These are phyloP conservation scores for Gloeopeniophorella convolvens DNA, from an alignment of 768 basidiomycete genomes.

Conservation along the genomic window DNA sequence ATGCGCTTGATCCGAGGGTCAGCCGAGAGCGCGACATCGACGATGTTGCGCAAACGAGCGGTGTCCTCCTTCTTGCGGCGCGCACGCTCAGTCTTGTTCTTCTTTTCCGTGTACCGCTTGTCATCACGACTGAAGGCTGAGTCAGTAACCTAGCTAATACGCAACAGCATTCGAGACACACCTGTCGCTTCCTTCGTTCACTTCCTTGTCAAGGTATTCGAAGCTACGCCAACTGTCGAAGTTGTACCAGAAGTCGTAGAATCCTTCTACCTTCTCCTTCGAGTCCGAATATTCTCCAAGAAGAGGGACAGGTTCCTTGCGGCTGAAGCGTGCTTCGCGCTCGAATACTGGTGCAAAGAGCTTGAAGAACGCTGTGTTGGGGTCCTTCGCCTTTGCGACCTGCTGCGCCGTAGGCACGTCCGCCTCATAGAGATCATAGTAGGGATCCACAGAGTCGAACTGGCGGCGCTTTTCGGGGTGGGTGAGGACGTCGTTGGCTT, in stretches of 20 bases:
- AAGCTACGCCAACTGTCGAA: conserved; percentile 98
- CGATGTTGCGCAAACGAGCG: conserved; percentile 76
- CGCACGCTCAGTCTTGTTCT: conserved; percentile 97
- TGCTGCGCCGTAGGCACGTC: conserved; percentile 65
- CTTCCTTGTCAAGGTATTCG: conserved; percentile 97
- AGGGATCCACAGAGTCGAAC: conserved; percentile 93
- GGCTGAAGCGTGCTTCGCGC: conserved; percentile 90
- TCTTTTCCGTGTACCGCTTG: conserved; percentile 98
- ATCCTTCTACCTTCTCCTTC: conserved; percentile 80
- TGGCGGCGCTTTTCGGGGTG: conserved; percentile 84
- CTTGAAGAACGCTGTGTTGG: conserved; percentile 62
- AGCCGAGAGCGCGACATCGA: conserved; percentile 73
- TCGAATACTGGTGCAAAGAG: conserved; percentile 78
- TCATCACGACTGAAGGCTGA: conserved; percentile 73
- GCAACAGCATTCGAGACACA: conserved; percentile 32
- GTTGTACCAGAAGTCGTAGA: conserved; percentile 99
- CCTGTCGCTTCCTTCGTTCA: conserved; percentile 96
- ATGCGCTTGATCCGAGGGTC: conserved; percentile 97
- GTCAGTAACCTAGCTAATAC: background rate
- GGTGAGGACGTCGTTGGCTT: conserved; percentile 92
- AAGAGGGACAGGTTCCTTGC: conserved; percentile 71
- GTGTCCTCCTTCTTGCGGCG: conserved; percentile 97
- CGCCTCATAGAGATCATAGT: conserved; percentile 64
- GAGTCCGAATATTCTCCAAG: conserved; percentile 65
- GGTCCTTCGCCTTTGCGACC: conserved; percentile 43